phyloP scores from a whole-genome alignment of 371 early-diverging fungal genomes.

The Actinomucor elegans region DNA sequence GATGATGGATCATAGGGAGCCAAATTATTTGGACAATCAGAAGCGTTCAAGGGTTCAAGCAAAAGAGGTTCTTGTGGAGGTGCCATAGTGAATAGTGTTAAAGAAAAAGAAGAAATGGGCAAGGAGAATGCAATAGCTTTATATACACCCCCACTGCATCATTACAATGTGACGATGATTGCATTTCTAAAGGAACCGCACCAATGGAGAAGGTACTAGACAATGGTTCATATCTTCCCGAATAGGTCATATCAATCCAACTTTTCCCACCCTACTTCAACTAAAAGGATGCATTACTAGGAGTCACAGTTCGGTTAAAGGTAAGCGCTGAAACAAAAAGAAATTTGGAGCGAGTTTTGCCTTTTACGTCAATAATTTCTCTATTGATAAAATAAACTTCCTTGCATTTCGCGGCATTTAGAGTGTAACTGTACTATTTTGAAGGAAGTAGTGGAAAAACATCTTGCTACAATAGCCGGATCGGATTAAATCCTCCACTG shows the following conservation, averaged over 20 bases:
- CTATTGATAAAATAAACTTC: no score
- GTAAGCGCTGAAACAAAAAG: no score
- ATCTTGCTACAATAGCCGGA: no score
- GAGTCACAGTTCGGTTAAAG: no score
- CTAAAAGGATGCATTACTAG: no score
- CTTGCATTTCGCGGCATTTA: no score
- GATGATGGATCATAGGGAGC: neutral
- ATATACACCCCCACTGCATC: constrained; percentile 3
- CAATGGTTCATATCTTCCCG: constrained; percentile 1
- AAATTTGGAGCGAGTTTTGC: no score
- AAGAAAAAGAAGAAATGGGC: neutral
- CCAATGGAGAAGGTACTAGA: neutral
- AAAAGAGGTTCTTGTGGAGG: constrained; percentile 26
- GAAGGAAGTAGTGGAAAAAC: no score
- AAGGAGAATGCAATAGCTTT: neutral
- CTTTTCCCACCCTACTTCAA: constrained; percentile 2
- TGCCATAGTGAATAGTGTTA: constrained; percentile 11
- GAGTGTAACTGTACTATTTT: no score
- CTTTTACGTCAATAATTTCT: no score
- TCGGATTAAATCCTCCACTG: no score
- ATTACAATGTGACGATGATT: constrained; percentile 6
- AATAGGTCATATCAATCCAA: neutral
- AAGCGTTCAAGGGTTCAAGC: neutral
- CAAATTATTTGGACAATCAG: no score
- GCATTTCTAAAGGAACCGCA: constrained; percentile 4